These are phyloP conservation scores for Rhodotorula toruloides DNA, from an alignment of 768 basidiomycete genomes.

Conservation along the genomic window DNA sequence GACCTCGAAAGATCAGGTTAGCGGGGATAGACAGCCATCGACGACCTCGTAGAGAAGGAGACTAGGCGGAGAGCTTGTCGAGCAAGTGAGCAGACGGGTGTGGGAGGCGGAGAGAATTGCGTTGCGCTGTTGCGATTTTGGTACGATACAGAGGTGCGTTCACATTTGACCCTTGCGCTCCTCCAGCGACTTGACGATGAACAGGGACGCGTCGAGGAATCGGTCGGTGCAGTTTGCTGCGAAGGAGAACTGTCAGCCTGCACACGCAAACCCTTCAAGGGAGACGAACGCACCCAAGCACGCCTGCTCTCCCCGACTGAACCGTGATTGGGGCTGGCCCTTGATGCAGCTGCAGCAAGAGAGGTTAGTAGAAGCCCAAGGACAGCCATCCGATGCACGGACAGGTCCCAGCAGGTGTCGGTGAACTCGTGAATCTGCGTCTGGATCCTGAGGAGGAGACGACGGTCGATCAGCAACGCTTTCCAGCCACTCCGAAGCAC, in stretches of 20 bases:
- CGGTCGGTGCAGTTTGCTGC: conserved; percentile 79
- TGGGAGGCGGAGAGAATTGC: too few relatives aligned
- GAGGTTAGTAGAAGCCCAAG: neutral
- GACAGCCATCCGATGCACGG: conserved; percentile 37
- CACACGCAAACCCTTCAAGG: neutral
- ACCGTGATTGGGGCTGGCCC: conserved; percentile 67
- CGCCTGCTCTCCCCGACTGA: conserved; percentile 70
- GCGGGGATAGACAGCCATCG: too few relatives aligned
- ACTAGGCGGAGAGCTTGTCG: too few relatives aligned
- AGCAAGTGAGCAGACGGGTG: too few relatives aligned
- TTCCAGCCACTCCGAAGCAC: too few relatives aligned
- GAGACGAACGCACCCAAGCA: conserved; percentile 54
- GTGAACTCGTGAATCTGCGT: conserved; percentile 66
- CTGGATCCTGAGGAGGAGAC: too few relatives aligned
- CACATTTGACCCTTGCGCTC: conserved; percentile 37
- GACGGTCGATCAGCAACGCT: too few relatives aligned
- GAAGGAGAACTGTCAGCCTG: neutral
- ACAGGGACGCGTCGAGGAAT: conserved; percentile 80
- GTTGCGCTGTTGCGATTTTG: too few relatives aligned
- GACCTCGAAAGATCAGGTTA: too few relatives aligned
- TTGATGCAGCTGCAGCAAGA: conserved; percentile 67
- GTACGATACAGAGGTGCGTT: neutral
- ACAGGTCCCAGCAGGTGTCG: conserved; percentile 68
- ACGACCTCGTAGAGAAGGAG: too few relatives aligned
- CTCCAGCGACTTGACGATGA: conserved; percentile 65